Base-by-base conservation (phyloP, 768 basidiomycete genomes). In the Serendipita sp. region DNA sequence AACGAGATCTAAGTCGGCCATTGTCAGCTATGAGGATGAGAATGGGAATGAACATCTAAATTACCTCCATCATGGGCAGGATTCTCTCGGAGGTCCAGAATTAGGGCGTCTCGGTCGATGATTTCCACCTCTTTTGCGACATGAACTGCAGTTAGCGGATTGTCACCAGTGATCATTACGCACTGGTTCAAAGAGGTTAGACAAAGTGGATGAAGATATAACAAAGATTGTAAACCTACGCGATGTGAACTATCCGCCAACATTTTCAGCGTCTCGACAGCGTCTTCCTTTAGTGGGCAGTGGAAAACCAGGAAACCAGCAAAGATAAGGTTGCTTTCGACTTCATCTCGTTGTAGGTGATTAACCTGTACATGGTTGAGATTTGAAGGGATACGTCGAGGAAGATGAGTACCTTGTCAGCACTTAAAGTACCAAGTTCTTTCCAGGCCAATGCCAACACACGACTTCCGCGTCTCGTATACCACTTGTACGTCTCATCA, bases 221-320 rank as follows among this genome's bases (percentile, higher is more conserved):
- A 48, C 44, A 5, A 1, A 80, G 5, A 40, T 13, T 40, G 13
- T 5, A 40, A 40, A 40, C 6, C 90, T 60, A 96, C 94, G 44
- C 96, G 83, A 74, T 99, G 96, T 0, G 93, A 96, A 5, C 95
- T 91, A 71, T 98, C 95, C 2, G 87, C 85, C 63, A 99, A 78
- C 91, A 95, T 95, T 74, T 88, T 91, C 65, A 99, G 79, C 0
- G 89, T 82, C 66, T 87, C 84, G 10, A 98, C 79, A 1, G 96
- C 96, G 72, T 99, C 96, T 15, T 83, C 74, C 74, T 99, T 99
- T 67, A 99, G 81, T 2, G 96, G 96, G 71, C 94, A 98, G 71
- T 97, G 94, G 83, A 99, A 99, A 23, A 99, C 92, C 66, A 99
- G 77, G 78, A 99, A 99, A 4, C 96, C 96, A n/a, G 83, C 91